These are phyloP conservation scores for Mrakia gelida DNA, from an alignment of 768 basidiomycete species.

Conservation along the genomic window DNA sequence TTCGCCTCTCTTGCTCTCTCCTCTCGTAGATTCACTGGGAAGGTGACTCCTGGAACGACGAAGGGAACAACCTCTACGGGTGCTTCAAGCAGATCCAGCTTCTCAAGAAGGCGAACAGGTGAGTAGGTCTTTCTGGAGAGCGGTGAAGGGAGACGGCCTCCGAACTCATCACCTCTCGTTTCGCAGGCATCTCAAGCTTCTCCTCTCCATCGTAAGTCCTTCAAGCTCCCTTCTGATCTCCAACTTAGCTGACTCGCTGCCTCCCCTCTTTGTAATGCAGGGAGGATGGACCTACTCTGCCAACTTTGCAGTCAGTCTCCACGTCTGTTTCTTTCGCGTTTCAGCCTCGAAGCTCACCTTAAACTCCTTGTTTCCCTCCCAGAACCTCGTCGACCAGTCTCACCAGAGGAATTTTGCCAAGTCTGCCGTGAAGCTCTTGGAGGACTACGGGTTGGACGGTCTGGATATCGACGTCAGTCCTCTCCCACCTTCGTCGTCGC, in stretches of 20 bases:
- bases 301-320: constrained; percentile 56
- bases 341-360: neutral
- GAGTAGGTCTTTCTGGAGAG: neutral
- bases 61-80: constrained; percentile 75
- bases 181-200: constrained; percentile 51
- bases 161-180: neutral
- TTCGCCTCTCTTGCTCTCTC: no score
- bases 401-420: constrained; percentile 73
- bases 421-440: constrained; percentile 70
- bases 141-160: neutral
- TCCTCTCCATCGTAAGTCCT: constrained; percentile 60
- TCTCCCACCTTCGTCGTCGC: neutral
- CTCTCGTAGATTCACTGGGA: constrained; percentile 75
- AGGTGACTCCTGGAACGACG: constrained; percentile 91
- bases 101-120: constrained; percentile 78
- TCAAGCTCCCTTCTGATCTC: no score
- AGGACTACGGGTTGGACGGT: constrained; percentile 89
- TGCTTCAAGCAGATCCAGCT: constrained; percentile 81
- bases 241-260: no score
- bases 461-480: constrained; percentile 75
- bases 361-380: neutral
- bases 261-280: neutral
- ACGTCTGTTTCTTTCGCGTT: neutral
- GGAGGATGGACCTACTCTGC: constrained; percentile 72
- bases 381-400: constrained; percentile 60